Evolutionary conservation across 2,329 filamentous ascomycete genomes (phyloP), one percentile per base, ranked within the genome.

Genomic region (Neospermospora avenae): DNA sequence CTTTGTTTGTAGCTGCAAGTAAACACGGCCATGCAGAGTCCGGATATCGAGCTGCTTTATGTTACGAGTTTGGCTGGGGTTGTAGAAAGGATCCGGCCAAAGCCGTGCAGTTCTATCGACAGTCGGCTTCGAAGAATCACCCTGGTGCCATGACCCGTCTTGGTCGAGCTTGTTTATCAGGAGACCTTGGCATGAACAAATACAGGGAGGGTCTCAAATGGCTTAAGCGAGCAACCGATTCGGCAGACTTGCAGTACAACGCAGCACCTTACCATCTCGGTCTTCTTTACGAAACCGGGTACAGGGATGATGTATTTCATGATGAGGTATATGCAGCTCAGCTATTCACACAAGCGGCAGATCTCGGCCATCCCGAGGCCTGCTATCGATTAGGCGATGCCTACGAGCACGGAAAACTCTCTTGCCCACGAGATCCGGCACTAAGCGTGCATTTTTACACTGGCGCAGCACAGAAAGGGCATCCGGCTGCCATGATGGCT

Each of bases 41-140:
- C 59, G 93, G 88, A 37, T 99, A 97, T 76, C 89, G 95, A 58
- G 89, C 93, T 55, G 95, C 90, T 16, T 81, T 99, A 58, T 97
- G 93, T 78, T 98, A 98, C 77, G 95, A 99, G 75, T 98, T 97
- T 75, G 95, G 93, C 63, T 99, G 95, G 95, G 95, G 95, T 42
- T 96, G 89, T 70, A 87, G 91, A 59, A 91, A 91, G 70, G 92
- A 97, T 70, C 89, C 90, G 59, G 85, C 89, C 53, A 97, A 97
- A 76, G 93, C 95, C 45, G 90, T 96, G 1, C 93, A 98, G 73
- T 99, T 95, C 74, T 89, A 96, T 72, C 88, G 93, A 57, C 88
- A 89, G 63, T 90, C 93, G 10, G 93, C 95, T 2, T 90, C 93
- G 6, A 98, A 97, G 75, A 90, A 92, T 62, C 95, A 99, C 70